Base-by-base conservation (phyloP, 176 grass and related monocot genomes). In the Echinochloa phyllopogon region DNA sequence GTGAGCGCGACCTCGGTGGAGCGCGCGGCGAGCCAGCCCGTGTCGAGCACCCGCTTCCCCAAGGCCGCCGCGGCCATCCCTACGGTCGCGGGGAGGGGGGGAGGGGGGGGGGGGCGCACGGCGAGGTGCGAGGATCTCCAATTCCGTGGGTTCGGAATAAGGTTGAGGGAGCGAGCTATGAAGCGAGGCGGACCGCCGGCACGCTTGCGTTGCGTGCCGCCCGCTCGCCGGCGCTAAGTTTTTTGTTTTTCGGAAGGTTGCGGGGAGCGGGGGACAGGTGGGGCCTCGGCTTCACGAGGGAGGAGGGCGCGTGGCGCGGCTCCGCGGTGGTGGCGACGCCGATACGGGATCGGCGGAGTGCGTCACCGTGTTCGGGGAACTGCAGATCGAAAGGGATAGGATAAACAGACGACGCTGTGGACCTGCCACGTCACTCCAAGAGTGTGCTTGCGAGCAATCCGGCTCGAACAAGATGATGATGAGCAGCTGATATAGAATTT, bases 11-110 rank as follows among this genome's bases (percentile, higher is more conserved):
- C 91, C 81, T 98, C 91, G 17, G 91, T 92, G 62, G 93, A 94
- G 65, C 91, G 90, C 73, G 96, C 96, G 25, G 96, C 96, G 80
- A 96, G 69, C 93, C 96, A 98, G 84, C 93, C 91, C 17, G 96
- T 89, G 88, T 96, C 91, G 48, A 94, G 90, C 55, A 91, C 86
- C 77, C n/a, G 91, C 86, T 95, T 96, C 88, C 83, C 90, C 74
- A 83, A 65, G 38, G 51, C 44, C 62, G 45, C 11, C 23, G 71
- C 74, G 20, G 51, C 50, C 81, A 91, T 82, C 66, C 68, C 84
- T 14, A 29, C 44, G 24, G 47, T 10, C 69, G 7, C 18, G 20
- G 8, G 56, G 23, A 64, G 9, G 45, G 7, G 45, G 56, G 23
- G 71, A 6, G 45, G 7, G 45, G n/a, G n/a, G 56, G 23, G 71